Base-by-base conservation (phyloP, 257 asterid genomes). In the Fraxinus anomala region DNA sequence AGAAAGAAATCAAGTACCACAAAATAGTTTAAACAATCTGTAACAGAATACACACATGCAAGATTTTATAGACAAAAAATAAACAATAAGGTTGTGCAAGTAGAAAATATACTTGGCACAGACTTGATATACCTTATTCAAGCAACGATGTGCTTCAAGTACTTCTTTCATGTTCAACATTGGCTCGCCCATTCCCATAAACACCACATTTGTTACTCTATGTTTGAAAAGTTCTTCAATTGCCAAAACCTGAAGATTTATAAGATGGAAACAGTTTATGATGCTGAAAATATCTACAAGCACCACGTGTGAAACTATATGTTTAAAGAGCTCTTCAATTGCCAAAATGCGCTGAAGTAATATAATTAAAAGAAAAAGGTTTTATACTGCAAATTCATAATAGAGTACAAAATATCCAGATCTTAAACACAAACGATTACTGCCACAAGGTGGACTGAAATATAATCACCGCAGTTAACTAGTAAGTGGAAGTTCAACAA, bases 111-210 rank as follows among this genome's bases (percentile, higher is more conserved):
- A 47, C 66, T 61, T 61, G 6, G 70, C 9, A 36, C 30, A n/a
- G 63, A 63, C 61, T 54, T 74, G 70, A n/a, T 65, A 68, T 82
- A 93, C 98, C 98, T 94, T 91, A 86, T 94, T 94, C 88, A 94
- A 82, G 87, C 99, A 94, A 72, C 91, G 90, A 83, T 94, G 97
- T 77, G 97, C 96, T 88, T 87, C 99, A 80, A 91, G 89, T 80
- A 94, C 99, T 86, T 88, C 96, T 87, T 92, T 94, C 92, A 94
- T 2, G 86, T 94, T 94, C 89, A 92, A 56, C 99, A 94, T 94
- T 17, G 99, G 99, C 86, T 94, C 99, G 33, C 99, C 99, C 99
- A 92, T 92, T 70, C 99, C 98, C 99, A 94, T 94, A 89, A 94
- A 94, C 84, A 94, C 99, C 49, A 94, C 97, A 80, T 92, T 94